Conservation (phyloP, 192 early-diverging fungal species). For the Coemansia sp. region DNA sequence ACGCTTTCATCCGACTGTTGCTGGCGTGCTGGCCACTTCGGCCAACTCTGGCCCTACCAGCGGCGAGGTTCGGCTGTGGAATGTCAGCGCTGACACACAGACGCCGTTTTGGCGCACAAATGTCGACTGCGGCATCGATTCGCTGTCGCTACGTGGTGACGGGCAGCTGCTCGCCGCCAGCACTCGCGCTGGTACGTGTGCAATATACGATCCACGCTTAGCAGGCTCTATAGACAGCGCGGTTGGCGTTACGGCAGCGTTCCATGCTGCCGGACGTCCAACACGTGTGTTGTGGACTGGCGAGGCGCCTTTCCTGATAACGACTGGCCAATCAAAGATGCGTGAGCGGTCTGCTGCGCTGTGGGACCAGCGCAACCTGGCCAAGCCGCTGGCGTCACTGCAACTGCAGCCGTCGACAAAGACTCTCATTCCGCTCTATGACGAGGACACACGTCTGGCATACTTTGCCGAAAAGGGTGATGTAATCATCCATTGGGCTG, state of each 20-base stretch:
- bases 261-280: constrained; percentile 42
- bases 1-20: constrained; percentile 46
- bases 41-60: constrained; percentile 11
- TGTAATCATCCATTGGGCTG: constrained; percentile 65
- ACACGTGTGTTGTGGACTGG: constrained; percentile 69
- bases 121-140: constrained; percentile 18
- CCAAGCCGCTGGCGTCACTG: constrained; percentile 58
- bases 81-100: constrained; percentile 6
- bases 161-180: constrained; percentile 36
- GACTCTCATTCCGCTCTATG: constrained; percentile 71
- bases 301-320: constrained; percentile 62
- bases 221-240: background rate
- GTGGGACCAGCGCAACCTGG: constrained; percentile 72
- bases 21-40: constrained; percentile 25
- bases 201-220: constrained; percentile 33
- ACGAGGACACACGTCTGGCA: constrained; percentile 76
- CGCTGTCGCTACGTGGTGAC: constrained; percentile 32
- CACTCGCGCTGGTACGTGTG: constrained; percentile 23
- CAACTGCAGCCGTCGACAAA: constrained; percentile 71
- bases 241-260: constrained; percentile 18
- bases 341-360: constrained; percentile 68
- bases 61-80: constrained; percentile 39
- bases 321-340: constrained; percentile 73
- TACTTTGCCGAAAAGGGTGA: constrained; percentile 75
- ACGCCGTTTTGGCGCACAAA: constrained; percentile 19